phyloP scores from a whole-genome alignment of 306 rosid species.

The Abrus pulchellus region DNA sequence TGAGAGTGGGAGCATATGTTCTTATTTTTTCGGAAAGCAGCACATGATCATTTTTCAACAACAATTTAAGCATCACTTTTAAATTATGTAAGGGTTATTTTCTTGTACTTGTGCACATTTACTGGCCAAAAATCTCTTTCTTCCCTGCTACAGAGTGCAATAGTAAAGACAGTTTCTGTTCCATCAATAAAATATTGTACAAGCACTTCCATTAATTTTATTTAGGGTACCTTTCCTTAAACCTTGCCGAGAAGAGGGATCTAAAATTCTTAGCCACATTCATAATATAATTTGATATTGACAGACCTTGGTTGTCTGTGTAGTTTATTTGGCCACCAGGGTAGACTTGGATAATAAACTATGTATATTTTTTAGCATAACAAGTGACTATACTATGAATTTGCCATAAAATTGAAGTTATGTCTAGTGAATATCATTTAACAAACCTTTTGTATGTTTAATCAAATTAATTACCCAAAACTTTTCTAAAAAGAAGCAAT shows the following conservation, averaged over 20 bases:
- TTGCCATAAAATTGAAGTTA: constrained; percentile 34
- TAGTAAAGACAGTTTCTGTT: constrained; percentile 44
- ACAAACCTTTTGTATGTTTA: constrained; percentile 32
- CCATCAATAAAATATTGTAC: constrained; percentile 44
- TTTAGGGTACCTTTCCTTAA: constrained; percentile 38
- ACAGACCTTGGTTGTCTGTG: background rate
- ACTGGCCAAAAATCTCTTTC: constrained; percentile 39
- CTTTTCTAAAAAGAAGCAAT: constrained; percentile 51
- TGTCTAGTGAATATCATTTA: constrained; percentile 43
- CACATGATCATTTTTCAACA: constrained; percentile 41
- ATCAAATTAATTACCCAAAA: constrained; percentile 44
- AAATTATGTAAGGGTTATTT: constrained; percentile 34
- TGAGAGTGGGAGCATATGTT: constrained; percentile 34
- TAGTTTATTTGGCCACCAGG: constrained; percentile 34
- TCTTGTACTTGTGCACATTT: constrained; percentile 42
- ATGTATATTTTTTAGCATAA: constrained; percentile 33
- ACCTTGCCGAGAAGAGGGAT: constrained; percentile 53
- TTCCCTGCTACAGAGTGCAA: constrained; percentile 40
- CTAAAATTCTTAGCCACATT: constrained; percentile 35
- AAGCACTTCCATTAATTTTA: constrained; percentile 25
- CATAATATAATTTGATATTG: constrained; percentile 36
- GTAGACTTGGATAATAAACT: constrained; percentile 28
- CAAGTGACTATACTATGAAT: constrained; percentile 20
- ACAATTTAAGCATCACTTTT: constrained; percentile 40
- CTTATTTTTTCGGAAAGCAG: background rate